Conservation (phyloP, 352 stramenopile species). For the Globisporangium solare region DNA sequence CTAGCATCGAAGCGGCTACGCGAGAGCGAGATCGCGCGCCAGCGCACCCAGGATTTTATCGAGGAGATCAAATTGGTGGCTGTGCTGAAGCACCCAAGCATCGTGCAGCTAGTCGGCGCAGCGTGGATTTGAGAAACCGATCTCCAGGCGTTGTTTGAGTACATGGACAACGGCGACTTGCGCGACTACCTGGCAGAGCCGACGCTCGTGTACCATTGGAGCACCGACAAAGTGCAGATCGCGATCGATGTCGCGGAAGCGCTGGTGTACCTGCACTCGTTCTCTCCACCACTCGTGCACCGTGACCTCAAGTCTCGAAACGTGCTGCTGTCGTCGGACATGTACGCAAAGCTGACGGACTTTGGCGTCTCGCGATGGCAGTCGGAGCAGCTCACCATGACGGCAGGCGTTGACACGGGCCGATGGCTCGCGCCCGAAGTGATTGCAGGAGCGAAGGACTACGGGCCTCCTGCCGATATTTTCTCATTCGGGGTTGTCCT, state of each 20-base stretch:
- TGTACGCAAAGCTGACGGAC: slow-evolving; percentile 37
- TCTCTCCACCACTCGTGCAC: slow-evolving; percentile 16
- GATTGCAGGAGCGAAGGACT: no score
- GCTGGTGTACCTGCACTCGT: slow-evolving; percentile 14
- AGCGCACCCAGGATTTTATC: slow-evolving; percentile 38
- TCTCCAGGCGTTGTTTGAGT: slow-evolving; percentile 56
- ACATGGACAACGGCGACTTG: slow-evolving; percentile 51
- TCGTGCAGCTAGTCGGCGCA: slow-evolving; percentile 41
- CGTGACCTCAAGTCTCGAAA: slow-evolving; percentile 24
- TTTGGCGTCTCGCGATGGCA: slow-evolving; percentile 1
- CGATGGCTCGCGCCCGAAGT: not conserved
- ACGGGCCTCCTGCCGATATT: no score
- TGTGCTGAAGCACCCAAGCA: slow-evolving; percentile 34
- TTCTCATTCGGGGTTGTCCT: no score
- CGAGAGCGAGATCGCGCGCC: slow-evolving; percentile 9
- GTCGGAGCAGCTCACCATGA: not conserved
- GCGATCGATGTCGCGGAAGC: slow-evolving; percentile 20
- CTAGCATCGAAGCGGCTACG: slow-evolving; percentile 41
- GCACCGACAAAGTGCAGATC: slow-evolving; percentile 5
- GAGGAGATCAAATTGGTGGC: slow-evolving; percentile 47
- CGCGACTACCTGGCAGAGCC: slow-evolving; percentile 23
- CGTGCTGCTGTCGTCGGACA: slow-evolving; percentile 17
- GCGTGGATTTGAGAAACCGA: slow-evolving; percentile 43
- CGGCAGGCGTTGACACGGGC: not conserved
- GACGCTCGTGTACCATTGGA: not conserved